Conservation (phyloP, 495 filamentous ascomycete genomes). For the Antarctomyces pellizariae region DNA sequence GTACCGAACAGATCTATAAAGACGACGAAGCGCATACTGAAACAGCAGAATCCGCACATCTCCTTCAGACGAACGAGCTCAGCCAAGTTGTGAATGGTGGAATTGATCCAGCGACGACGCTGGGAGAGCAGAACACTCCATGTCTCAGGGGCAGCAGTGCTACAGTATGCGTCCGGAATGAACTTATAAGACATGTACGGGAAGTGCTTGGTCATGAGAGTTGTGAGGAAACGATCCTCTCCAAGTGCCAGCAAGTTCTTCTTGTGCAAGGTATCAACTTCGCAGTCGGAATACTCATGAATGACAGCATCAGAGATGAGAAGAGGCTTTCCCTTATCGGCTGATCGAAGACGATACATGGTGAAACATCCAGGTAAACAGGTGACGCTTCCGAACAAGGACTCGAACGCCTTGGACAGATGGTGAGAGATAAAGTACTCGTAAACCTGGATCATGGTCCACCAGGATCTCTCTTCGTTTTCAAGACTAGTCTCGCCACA, state of each 20-base stretch:
- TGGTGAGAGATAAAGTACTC: slow-evolving; percentile 97
- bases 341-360: slow-evolving; percentile 92
- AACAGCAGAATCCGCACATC: slow-evolving; percentile 96
- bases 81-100: slow-evolving; percentile 82
- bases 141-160: slow-evolving; percentile 77
- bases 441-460: slow-evolving; percentile 99
- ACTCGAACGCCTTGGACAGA: slow-evolving; percentile 83
- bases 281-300: slow-evolving; percentile 63
- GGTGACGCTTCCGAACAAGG: slow-evolving; percentile 82
- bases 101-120: slow-evolving; percentile 96
- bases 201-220: slow-evolving; percentile 94
- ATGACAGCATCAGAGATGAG: slow-evolving; percentile 79
- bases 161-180: slow-evolving; percentile 73
- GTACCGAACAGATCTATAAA: slow-evolving; percentile 89
- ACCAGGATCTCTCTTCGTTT: slow-evolving; percentile 86
- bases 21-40: slow-evolving; percentile 95
- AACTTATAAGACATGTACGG: slow-evolving; percentile 92
- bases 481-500: slow-evolving; percentile 93
- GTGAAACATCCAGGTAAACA: slow-evolving; percentile 98
- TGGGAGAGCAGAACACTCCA: slow-evolving; percentile 89
- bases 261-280: slow-evolving; percentile 91
- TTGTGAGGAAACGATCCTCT: slow-evolving; percentile 94
- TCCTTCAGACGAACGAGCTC: slow-evolving; percentile 75
- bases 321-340: slow-evolving; percentile 73
- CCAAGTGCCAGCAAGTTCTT: slow-evolving; percentile 91